Conservation (phyloP, 108 stramenopile species). For the Skeletonema marinoi region DNA sequence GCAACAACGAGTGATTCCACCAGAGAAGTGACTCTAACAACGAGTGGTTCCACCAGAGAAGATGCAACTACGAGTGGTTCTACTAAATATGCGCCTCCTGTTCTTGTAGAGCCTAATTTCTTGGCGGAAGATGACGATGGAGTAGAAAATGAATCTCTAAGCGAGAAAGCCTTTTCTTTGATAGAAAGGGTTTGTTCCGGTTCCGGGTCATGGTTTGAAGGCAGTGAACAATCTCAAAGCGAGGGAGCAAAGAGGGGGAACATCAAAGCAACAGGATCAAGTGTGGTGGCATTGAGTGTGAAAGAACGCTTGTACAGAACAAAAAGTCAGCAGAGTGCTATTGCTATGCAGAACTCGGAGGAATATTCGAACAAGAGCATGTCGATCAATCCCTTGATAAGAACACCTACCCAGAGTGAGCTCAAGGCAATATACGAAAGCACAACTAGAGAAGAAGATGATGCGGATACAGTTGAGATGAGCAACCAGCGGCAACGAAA, state of each 20-base stretch:
- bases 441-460: neutral
- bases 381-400: neutral
- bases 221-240: neutral
- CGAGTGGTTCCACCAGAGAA: too few relatives aligned
- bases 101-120: neutral
- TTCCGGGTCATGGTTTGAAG: neutral
- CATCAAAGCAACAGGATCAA: neutral
- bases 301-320: neutral
- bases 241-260: neutral
- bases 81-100: neutral
- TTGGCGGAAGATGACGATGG: neutral
- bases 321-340: too few relatives aligned
- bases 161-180: neutral
- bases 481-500: neutral
- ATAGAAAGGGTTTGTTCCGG: neutral
- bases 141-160: neutral
- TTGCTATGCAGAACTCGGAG: neutral
- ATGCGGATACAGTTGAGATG: neutral
- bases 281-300: neutral
- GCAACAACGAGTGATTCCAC: neutral
- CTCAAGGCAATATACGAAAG: neutral
- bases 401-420: neutral
- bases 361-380: neutral
- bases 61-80: neutral
- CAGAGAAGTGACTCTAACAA: too few relatives aligned